Base-by-base conservation (phyloP, 2,329 filamentous ascomycete species). In the Xylariales sp. region DNA sequence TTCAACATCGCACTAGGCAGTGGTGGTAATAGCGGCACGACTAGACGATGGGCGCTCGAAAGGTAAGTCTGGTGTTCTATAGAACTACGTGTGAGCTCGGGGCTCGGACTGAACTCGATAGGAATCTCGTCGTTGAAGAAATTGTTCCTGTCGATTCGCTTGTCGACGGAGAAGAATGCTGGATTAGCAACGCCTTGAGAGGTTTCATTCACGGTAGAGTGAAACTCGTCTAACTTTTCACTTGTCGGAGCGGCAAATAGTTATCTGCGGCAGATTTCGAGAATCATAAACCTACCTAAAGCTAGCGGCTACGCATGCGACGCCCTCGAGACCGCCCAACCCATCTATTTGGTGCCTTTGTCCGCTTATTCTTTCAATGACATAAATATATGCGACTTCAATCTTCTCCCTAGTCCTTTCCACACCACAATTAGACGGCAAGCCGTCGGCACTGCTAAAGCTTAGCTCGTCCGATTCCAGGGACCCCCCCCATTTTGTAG, bases 151-250 rank as follows among this genome's bases (percentile, higher is more conserved):
- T 82, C 1, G 81, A 84, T 12, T 89, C 89, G 6, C 78, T 97
- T 12, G 76, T 83, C 3, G 84, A 93, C 70, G 92, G 90, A 0
- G 94, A 97, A 78, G 85, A 90, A 61, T 91, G 94, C 69, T 97
- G 93, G 92, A 81, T 97, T 61, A 97, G 94, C 78, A 97, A 95
- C 78, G 94, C 92, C 0, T 91, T 95, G 1, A 87, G 91, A 71
- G 95, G 95, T 0, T 97, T 97, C 72, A 83, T 90, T 12, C 82
- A 78, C 65, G 87, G 86, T 50, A 75, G 43, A 63, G 62, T 77
- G 36, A 75, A 65, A 46, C 39, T 76, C 30, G 10, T 55, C 8
- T 72, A 36, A 69, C 12, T 16, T 14, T 5, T 1, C n/a, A 28
- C 18, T 14, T 45, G 28, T n/a, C 5, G 30, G 10, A 34, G 12